Base-by-base conservation (phyloP, 805 yeast species). In the Cyberlindnera xylosilytica region DNA sequence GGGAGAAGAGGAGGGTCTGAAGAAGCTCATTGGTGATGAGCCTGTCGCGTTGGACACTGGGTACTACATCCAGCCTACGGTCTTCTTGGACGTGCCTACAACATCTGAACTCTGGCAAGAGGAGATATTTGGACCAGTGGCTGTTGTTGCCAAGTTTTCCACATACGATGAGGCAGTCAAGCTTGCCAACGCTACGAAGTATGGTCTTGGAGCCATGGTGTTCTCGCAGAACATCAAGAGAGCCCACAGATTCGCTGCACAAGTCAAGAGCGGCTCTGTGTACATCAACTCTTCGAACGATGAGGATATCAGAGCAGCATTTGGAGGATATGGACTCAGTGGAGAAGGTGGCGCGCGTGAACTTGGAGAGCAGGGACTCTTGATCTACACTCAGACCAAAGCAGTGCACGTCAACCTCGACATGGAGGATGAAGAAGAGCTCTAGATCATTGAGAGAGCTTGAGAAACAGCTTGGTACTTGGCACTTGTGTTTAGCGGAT, bases 111-210 rank as follows among this genome's bases (percentile, higher is more conserved):
- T 87, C 38, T 83, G 81, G 44, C 72, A 73, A 51, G 95, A 87
- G 63, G 96, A 87, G 65, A 86, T 87, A 45, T 87, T 87, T 62
- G 96, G 96, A 16, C 96, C 96, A 13, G 96, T 87, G 26, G 87
- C 82, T 20, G 71, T 79, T 7, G 70, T 83, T 27, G 77, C 82
- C 44, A 78, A 76, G 62, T 87, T 87, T 66, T 59, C 67, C 28
- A 68, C 79, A 23, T 83, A 79, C 50, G 83, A 78, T 38, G 90
- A 87, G 50, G 95, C 79, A 5, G 49, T 87, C 20, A 66, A 62
- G 47, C 72, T 71, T 46, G 95, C 95, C 52, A 87, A 87, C 62
- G 77, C 76, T 53, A 73, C 88, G 10, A 73, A 72, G 39, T 87
- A 86, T 59, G 96, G 96, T 6, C 75, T 87, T 43, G 95, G 90